A percentile compares a stretch with the other conserved stretches of the same genome.
Evolutionary conservation across 2,329 filamentous ascomycete genomes (phyloP).

Genomic region (Neobulgaria alba): DNA sequence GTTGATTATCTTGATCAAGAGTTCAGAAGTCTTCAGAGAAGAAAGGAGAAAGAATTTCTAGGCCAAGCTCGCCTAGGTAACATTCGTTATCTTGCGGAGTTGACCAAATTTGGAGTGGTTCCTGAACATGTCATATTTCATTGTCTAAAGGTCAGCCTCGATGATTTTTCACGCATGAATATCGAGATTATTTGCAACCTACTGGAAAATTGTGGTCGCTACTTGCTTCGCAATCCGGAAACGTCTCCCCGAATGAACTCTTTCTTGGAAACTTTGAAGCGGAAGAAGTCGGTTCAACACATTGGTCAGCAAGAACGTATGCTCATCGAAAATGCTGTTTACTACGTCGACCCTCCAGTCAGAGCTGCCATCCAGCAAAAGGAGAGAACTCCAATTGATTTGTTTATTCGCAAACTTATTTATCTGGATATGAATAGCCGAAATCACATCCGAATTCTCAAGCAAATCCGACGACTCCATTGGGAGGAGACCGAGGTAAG

Average conservation of each 20-base stretch:
- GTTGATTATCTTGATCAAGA: slow-evolving; percentile 92
- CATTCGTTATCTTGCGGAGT: slow-evolving; percentile 91
- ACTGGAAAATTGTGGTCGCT: slow-evolving; percentile 91
- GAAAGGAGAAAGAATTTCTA: slow-evolving; percentile 95
- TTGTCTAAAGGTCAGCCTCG: slow-evolving; percentile 92
- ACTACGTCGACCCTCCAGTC: slow-evolving; percentile 94
- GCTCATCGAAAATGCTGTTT: slow-evolving; percentile 96
- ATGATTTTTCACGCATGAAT: slow-evolving; percentile 98
- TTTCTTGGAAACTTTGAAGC: slow-evolving; percentile 88
- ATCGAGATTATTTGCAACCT: slow-evolving; percentile 97
- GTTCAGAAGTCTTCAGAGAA: slow-evolving; percentile 89
- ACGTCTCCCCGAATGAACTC: slow-evolving; percentile 88
- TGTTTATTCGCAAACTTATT: slow-evolving; percentile 86
- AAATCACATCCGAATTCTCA: slow-evolving; percentile 86
- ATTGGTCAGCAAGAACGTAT: slow-evolving; percentile 94
- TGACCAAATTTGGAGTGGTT: slow-evolving; percentile 97
- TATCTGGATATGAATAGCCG: slow-evolving; percentile 92
- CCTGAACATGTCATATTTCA: slow-evolving; percentile 99
- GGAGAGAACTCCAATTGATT: slow-evolving; percentile 84
- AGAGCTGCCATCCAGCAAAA: slow-evolving; percentile 93
- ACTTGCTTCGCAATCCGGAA: slow-evolving; percentile 84
- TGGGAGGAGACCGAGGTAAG: slow-evolving; percentile 86
- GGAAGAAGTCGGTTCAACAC: slow-evolving; percentile 93
- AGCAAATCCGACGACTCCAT: slow-evolving; percentile 89
- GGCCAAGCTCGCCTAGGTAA: slow-evolving; percentile 90